Percentiles rank a stretch among this genome's conserved stretches.
phyloP scores from a whole-genome alignment of 2,329 filamentous ascomycete genomes.

The Stylonectria norvegica region DNA sequence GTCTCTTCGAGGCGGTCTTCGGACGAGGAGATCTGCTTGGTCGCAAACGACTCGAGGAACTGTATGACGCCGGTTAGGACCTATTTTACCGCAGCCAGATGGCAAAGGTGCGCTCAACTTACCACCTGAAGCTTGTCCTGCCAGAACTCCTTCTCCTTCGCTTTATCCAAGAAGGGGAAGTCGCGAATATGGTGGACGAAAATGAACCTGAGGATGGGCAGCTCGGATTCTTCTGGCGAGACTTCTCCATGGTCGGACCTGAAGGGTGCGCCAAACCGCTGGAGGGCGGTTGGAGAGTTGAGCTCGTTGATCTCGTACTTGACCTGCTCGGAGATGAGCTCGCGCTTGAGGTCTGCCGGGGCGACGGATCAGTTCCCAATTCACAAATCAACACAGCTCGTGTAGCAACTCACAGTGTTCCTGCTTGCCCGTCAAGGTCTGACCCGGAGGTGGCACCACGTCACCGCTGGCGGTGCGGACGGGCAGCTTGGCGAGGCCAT shows the following conservation, averaged over 20 bases:
- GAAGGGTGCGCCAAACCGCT: conserved; percentile 94
- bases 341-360: conserved; percentile 78
- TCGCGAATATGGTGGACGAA: conserved; percentile 98
- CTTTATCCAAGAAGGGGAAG: conserved; percentile 95
- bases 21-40: conserved; percentile 93
- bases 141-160: conserved; percentile 98
- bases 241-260: conserved; percentile 90
- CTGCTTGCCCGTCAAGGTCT: conserved; percentile 83
- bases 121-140: conserved; percentile 96
- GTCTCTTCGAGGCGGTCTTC: conserved; percentile 96
- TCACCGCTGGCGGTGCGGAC: conserved; percentile 29
- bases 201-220: conserved; percentile 91
- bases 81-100: not conserved
- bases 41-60: conserved; percentile 97
- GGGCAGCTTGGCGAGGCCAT: conserved; percentile 24
- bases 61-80: conserved; percentile 34
- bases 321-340: conserved; percentile 87
- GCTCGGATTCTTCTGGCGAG: conserved; percentile 85
- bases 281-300: conserved; percentile 89
- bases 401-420: conserved; percentile 73
- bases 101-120: conserved; percentile 37
- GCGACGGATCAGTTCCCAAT: conserved; percentile 12
- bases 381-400: not conserved
- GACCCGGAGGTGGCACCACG: conserved; percentile 39
- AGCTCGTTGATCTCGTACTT: conserved; percentile 88